Evolutionary conservation across 176 grass and related monocot species (phyloP).

Genomic region (Triticum aestivum): DNA sequence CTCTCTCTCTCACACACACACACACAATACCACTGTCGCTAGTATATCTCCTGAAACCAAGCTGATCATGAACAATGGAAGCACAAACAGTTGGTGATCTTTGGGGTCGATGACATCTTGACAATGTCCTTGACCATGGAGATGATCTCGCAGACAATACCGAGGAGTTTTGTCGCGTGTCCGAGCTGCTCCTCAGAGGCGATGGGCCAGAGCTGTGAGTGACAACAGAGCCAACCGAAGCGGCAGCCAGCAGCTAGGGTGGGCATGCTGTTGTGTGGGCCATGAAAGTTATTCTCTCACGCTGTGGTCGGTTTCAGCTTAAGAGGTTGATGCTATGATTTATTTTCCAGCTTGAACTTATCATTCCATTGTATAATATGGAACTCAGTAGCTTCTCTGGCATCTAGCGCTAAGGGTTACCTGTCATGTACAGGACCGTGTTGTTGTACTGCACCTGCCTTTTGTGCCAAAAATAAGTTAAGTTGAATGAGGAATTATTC

Average conservation of each 20-base stretch:
- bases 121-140: neutral
- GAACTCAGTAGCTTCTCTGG: neutral
- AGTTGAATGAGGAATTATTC: slow-evolving; percentile 17
- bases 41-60: neutral
- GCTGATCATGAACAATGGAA: neutral
- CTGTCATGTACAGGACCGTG: neutral
- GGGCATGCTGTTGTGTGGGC: no score
- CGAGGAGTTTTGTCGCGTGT: neutral
- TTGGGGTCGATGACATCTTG: neutral
- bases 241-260: no score
- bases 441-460: neutral
- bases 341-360: neutral
- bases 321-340: neutral
- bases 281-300: neutral
- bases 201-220: neutral
- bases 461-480: neutral
- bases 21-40: neutral
- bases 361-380: neutral
- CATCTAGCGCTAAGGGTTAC: neutral
- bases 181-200: neutral
- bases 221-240: no score
- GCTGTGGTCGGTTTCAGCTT: neutral
- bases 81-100: neutral
- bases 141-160: neutral
- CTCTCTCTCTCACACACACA: neutral